phyloP scores from a whole-genome alignment of 176 grass and related monocot genomes.

The Areca catechu region DNA sequence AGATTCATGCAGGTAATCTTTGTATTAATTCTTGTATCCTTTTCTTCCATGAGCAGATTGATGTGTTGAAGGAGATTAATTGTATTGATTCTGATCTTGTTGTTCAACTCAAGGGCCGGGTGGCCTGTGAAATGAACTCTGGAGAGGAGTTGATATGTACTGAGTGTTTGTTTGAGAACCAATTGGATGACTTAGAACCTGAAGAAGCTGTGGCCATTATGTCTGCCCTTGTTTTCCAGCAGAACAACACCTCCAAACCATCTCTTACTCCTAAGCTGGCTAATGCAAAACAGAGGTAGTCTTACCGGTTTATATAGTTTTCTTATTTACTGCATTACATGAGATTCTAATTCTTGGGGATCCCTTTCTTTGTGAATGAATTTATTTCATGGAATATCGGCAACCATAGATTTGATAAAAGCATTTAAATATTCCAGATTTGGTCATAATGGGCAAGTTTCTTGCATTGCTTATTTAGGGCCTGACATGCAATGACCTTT shows the following conservation, averaged over 20 bases:
- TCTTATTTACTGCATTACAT: too few species aligned
- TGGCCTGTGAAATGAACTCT: slow-evolving; percentile 93
- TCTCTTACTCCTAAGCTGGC: slow-evolving; percentile 74
- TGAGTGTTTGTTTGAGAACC: slow-evolving; percentile 93
- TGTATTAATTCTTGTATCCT: too few species aligned
- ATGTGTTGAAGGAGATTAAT: slow-evolving; percentile 78
- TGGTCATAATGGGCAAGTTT: too few species aligned
- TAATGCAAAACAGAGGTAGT: slow-evolving; percentile 57
- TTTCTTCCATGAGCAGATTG: slow-evolving; percentile 45
- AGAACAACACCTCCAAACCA: slow-evolving; percentile 76
- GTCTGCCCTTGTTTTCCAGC: slow-evolving; percentile 94
- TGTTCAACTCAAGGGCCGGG: slow-evolving; percentile 93
- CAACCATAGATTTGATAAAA: too few species aligned
- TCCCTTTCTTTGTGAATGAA: too few species aligned
- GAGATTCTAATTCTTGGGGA: too few species aligned
- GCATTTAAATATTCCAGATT: too few species aligned
- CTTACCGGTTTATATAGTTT: too few species aligned
- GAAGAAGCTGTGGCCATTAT: slow-evolving; percentile 95
- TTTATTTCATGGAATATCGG: too few species aligned
- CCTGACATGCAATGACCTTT: too few species aligned
- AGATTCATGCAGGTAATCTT: too few species aligned
- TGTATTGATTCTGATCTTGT: slow-evolving; percentile 93
- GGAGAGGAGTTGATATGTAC: slow-evolving; percentile 90
- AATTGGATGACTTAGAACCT: slow-evolving; percentile 79
- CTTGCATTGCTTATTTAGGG: too few species aligned